phyloP scores from a whole-genome alignment of 129 eudicot species.

The Artemisia annua region DNA sequence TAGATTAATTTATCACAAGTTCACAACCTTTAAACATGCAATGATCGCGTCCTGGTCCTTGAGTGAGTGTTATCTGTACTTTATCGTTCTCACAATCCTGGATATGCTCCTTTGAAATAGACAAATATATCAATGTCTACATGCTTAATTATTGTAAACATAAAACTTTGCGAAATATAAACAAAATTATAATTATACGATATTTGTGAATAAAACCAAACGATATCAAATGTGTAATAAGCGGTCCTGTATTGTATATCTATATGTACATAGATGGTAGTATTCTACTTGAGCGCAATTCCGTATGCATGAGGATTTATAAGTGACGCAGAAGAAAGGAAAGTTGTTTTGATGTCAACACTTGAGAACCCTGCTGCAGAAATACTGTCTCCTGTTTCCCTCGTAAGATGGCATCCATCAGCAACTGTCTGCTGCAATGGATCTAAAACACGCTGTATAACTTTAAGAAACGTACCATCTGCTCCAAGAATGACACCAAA shows the following conservation, averaged over 20 bases:
- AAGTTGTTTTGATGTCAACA: constrained; percentile 47
- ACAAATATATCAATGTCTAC: too few relatives aligned
- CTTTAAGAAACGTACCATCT: constrained; percentile 79
- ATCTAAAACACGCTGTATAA: constrained; percentile 63
- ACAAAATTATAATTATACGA: too few relatives aligned
- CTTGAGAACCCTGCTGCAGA: constrained; percentile 72
- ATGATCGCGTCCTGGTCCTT: too few relatives aligned
- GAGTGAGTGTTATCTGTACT: too few relatives aligned
- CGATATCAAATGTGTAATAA: too few relatives aligned
- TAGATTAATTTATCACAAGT: too few relatives aligned
- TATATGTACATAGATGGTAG: constrained; percentile 1
- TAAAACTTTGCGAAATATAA: too few relatives aligned
- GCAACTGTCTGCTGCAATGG: constrained; percentile 84
- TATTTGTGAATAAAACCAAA: too few relatives aligned
- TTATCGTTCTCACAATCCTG: neutral
- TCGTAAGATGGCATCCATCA: constrained; percentile 90
- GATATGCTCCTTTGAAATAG: neutral
- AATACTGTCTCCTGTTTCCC: constrained; percentile 66
- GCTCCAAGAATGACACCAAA: constrained; percentile 24
- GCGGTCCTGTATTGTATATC: too few relatives aligned
- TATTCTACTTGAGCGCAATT: constrained; percentile 58
- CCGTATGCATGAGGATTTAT: constrained; percentile 82
- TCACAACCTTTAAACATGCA: too few relatives aligned
- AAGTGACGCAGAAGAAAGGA: constrained; percentile 54
- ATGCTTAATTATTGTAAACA: too few relatives aligned